A percentile compares a stretch with the other conserved stretches of the same genome.
Conservation (phyloP, 129 eudicot species). For the Helianthus tuberosus region DNA sequence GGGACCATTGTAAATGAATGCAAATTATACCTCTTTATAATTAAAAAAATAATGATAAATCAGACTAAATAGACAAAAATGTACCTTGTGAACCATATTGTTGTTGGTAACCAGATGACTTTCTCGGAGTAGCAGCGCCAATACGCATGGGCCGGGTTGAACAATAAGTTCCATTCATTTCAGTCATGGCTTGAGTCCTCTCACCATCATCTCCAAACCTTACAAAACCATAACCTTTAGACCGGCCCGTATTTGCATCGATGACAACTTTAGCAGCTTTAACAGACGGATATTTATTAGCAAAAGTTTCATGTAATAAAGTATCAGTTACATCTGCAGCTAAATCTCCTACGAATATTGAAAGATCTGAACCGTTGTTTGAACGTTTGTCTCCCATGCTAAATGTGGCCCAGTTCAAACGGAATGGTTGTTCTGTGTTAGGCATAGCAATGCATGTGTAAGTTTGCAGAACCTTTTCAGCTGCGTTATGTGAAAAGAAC, state of each 20-base stretch:
- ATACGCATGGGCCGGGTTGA: conserved; percentile 87
- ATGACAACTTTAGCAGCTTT: conserved; percentile 91
- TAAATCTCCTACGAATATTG: conserved; percentile 91
- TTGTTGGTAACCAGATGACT: conserved; percentile 79
- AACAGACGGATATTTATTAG: conserved; percentile 68
- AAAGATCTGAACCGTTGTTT: conserved; percentile 80
- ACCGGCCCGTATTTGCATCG: conserved; percentile 81
- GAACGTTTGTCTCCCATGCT: conserved; percentile 91
- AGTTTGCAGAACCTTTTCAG: conserved; percentile 75
- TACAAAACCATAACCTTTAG: conserved; percentile 90
- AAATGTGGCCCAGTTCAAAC: conserved; percentile 92
- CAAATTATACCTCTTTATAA: neutral
- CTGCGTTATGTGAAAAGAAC: conserved; percentile 69
- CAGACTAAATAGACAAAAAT: neutral
- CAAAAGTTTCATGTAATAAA: conserved; percentile 76
- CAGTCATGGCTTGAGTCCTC: conserved; percentile 86
- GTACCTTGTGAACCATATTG: conserved; percentile 59
- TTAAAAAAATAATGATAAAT: neutral
- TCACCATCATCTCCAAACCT: conserved; percentile 90
- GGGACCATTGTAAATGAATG: neutral
- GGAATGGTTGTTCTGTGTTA: conserved; percentile 74
- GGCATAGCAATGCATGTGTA: conserved; percentile 70
- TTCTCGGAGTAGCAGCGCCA: conserved; percentile 86
- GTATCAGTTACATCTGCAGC: conserved; percentile 90
- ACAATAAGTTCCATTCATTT: conserved; percentile 83